Conservation (phyloP, 1,284 basidiomycete genomes). For the Fomitiporia mediterranea region DNA sequence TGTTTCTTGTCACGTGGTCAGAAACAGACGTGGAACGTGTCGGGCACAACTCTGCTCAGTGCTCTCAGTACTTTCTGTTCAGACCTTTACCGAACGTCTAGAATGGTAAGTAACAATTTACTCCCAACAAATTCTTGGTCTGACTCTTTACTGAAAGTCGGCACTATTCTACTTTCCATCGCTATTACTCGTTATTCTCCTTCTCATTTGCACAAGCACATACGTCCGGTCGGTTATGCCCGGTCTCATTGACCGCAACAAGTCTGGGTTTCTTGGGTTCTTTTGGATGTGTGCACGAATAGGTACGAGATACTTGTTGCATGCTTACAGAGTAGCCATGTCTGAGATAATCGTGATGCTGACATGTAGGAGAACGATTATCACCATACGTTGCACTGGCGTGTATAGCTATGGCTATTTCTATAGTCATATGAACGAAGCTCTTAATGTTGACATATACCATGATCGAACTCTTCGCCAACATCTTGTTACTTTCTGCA, state of each 20-base stretch:
- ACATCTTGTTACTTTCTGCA: not conserved
- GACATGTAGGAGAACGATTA: constrained; percentile 50
- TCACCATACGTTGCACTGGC: constrained; percentile 67
- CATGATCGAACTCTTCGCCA: not conserved
- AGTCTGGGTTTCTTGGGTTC: constrained; percentile 88
- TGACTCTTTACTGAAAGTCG: constrained; percentile 52
- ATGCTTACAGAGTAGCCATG: not conserved
- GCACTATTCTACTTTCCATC: constrained; percentile 99
- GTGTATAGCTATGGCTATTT: constrained; percentile 46
- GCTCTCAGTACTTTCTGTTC: not conserved
- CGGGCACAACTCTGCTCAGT: not conserved
- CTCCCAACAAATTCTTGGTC: too few species aligned
- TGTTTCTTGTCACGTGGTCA: not conserved
- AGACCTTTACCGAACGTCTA: not conserved
- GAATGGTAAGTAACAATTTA: not conserved
- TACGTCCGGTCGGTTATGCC: constrained; percentile 91
- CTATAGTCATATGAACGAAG: constrained; percentile 26
- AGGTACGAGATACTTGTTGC: constrained; percentile 49
- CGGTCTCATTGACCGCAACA: constrained; percentile 88
- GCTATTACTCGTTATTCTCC: constrained; percentile 86
- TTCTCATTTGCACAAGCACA: constrained; percentile 96
- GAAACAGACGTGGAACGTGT: not conserved
- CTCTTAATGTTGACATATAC: not conserved
- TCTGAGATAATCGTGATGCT: not conserved
- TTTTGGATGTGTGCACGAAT: constrained; percentile 93